Evolutionary conservation across 2,329 filamentous ascomycete species (phyloP), one percentile per base, ranked within the genome.

Genomic region (Trichoderma atrobrunneum): DNA sequence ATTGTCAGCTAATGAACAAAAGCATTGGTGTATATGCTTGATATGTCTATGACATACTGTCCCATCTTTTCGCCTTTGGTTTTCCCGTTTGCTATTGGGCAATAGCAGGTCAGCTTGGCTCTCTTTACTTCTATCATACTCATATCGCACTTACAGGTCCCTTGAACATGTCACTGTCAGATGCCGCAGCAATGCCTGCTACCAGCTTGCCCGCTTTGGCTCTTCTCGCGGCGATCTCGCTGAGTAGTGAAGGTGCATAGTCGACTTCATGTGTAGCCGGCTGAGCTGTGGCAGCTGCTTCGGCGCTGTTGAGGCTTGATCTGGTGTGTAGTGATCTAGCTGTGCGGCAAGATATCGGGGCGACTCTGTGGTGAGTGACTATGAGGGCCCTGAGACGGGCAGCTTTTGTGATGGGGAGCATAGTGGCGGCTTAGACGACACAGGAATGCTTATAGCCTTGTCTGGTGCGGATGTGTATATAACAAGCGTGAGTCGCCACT

Each of bases 91-190:
- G 80, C 80, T 83, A 26, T 57, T 1, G 18, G 8, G 28, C 11
- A 24, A 3, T n/a, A 18, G 48, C 39, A 12, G 18, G 48, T 30
- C 14, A 71, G 48, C 30, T 28, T 21, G 12, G 21, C 21, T 34
- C 28, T 21, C 39, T 18, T 70, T 26, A 67, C 63, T 59, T 59
- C 51, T 36, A 64, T 7, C 7, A 24, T 39, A 62, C 12, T 3
- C 39, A n/a, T 24, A 3, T 14, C 12, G 12, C 30, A 77, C 88
- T 77, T 81, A 93, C 90, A 70, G 89, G 86, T 67, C 90, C 90
- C 82, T 96, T 96, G 83, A 97, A 98, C 85, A 92, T 90, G 77
- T 95, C 92, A 80, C 93, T 93, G 81, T 91, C 91, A 3, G 92
- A 91, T 65, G 88, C 87, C 11, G 94, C 93, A 36, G 95, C 95